These are phyloP conservation scores for Selaginella moellendorffii DNA, from an alignment of 75 land plant genomes.

Conservation along the genomic window DNA sequence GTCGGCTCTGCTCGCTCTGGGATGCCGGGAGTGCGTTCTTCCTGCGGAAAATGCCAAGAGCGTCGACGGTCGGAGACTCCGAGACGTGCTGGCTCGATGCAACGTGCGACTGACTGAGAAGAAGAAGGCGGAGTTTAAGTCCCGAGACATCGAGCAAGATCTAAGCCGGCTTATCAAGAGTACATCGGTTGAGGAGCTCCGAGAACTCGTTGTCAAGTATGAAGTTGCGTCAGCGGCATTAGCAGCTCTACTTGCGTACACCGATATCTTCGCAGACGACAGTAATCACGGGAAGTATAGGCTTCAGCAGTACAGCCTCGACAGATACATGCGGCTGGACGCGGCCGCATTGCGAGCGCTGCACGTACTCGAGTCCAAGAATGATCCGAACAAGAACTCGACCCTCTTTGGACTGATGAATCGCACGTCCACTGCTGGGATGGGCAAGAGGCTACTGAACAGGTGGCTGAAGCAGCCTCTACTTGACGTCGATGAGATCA, in stretches of 20 bases:
- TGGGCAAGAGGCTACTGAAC: constrained; percentile 87
- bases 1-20: constrained; percentile 74
- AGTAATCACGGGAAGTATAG: constrained; percentile 71
- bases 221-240: constrained; percentile 67
- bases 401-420: constrained; percentile 95
- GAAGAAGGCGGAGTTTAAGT: constrained; percentile 71
- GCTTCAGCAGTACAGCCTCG: constrained; percentile 46
- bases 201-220: constrained; percentile 53
- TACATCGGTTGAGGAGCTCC: constrained; percentile 52
- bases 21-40: constrained; percentile 83
- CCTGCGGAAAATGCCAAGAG: constrained; percentile 54
- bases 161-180: constrained; percentile 73
- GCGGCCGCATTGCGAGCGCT: constrained; percentile 89
- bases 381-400: constrained; percentile 86
- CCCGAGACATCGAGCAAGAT: constrained; percentile 78
- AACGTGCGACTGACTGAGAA: constrained; percentile 76
- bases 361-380: constrained; percentile 80
- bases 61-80: constrained; percentile 32
- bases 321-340: constrained; percentile 83
- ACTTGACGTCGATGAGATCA: constrained; percentile 68
- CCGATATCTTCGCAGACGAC: constrained; percentile 80
- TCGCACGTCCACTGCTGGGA: constrained; percentile 96
- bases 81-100: constrained; percentile 61
- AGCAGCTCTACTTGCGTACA: constrained; percentile 62
- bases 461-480: constrained; percentile 98